phyloP scores from a whole-genome alignment of 1,139 yeast genomes.

The Magnusiomyces tetraspermus region DNA sequence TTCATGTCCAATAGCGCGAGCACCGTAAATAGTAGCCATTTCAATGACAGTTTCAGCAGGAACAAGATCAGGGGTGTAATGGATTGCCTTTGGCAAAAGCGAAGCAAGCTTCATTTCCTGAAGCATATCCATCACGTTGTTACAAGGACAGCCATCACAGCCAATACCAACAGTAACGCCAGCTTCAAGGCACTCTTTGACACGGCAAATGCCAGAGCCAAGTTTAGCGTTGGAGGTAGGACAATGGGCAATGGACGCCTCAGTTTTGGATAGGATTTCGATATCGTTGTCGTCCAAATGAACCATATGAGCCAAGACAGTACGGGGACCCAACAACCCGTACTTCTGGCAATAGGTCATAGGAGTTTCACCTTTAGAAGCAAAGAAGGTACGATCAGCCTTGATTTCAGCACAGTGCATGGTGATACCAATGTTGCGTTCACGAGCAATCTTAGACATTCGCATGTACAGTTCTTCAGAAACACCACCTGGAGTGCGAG shows the following conservation, averaged over 20 bases:
- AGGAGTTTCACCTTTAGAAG: slow-evolving; percentile 23
- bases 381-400: slow-evolving; percentile 24
- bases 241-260: slow-evolving; percentile 27
- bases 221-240: slow-evolving; percentile 30
- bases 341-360: slow-evolving; percentile 22
- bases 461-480: slow-evolving; percentile 13
- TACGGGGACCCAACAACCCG: slow-evolving; percentile 23
- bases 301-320: slow-evolving; percentile 22
- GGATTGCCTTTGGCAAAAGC: slow-evolving; percentile 26
- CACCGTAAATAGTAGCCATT: slow-evolving; percentile 24
- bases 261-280: slow-evolving; percentile 21
- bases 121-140: slow-evolving; percentile 23
- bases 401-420: slow-evolving; percentile 26
- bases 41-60: slow-evolving; percentile 27
- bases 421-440: slow-evolving; percentile 22
- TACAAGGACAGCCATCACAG: slow-evolving; percentile 26
- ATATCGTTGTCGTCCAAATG: slow-evolving; percentile 26
- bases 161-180: slow-evolving; percentile 27
- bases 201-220: slow-evolving; percentile 26
- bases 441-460: slow-evolving; percentile 19
- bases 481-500: slow-evolving; percentile 18
- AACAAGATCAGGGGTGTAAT: slow-evolving; percentile 22
- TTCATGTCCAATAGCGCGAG: slow-evolving; percentile 18
- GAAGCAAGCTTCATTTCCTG: slow-evolving; percentile 29
- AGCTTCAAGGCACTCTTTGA: slow-evolving; percentile 25